A percentile compares a stretch with the other conserved stretches of the same genome.
Conservation (phyloP, 1,284 basidiomycete genomes). For the Apiotrichum gamsii region DNA sequence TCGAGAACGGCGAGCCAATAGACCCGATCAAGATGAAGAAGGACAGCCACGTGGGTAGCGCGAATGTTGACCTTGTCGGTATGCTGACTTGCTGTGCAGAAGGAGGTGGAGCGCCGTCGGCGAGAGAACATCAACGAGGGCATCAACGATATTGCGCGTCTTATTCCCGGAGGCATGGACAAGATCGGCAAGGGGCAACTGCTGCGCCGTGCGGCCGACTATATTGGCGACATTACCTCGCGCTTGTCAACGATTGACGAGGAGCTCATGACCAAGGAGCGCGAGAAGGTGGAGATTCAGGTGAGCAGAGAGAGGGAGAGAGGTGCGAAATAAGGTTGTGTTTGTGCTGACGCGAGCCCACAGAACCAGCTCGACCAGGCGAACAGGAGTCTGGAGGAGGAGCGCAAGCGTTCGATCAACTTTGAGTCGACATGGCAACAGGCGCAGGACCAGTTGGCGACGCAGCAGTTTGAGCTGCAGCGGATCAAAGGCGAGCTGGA, state of each 20-base stretch:
- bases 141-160: slow-evolving; percentile 82
- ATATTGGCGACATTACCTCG: slow-evolving; percentile 24
- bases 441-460: slow-evolving; percentile 38
- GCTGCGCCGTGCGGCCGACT: slow-evolving; percentile 31
- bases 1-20: slow-evolving; percentile 25
- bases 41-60: slow-evolving; percentile 40
- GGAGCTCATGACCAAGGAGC: slow-evolving; percentile 22
- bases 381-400: slow-evolving; percentile 24
- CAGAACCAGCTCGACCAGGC: slow-evolving; percentile 23
- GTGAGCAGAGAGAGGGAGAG: slow-evolving; percentile 27
- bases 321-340: slow-evolving; percentile 31
- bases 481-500: slow-evolving; percentile 37
- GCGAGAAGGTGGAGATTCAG: slow-evolving; percentile 26
- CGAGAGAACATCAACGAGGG: slow-evolving; percentile 93
- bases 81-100: slow-evolving; percentile 51
- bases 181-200: slow-evolving; percentile 38
- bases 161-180: slow-evolving; percentile 66
- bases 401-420: slow-evolving; percentile 26
- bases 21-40: slow-evolving; percentile 36
- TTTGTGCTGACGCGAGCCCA: not conserved
- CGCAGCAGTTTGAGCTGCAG: slow-evolving; percentile 37
- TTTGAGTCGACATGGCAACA: slow-evolving; percentile 39
- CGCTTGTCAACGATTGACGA: slow-evolving; percentile 19
- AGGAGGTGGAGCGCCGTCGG: slow-evolving; percentile 92
- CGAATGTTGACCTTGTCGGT: no score